Evolutionary conservation across 441 rosid species (phyloP), one percentile per base, ranked within the genome.

Genomic region (Geranium incanum): DNA sequence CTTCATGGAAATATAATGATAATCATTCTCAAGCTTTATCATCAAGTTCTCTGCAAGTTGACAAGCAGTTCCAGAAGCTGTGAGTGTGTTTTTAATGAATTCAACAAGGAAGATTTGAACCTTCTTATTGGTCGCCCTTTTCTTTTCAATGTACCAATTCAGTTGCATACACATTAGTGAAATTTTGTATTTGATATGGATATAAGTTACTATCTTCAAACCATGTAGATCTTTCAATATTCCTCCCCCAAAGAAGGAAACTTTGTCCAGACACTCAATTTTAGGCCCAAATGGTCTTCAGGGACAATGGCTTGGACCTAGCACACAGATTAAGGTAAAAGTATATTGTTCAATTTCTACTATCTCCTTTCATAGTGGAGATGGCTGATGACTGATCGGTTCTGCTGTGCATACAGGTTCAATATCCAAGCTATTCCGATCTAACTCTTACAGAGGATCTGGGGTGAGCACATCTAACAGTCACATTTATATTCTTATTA

Each of bases 181-280:
- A 55, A 15, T 4, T 15, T 55, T 55, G 59, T 55, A 13, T 55
- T 55, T 55, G 62, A 55, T 55, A 55, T 55, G 18, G 62, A 55
- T 55, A 5, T 55, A 15, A 55, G 52, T 68, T 8, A 19, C 41
- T 74, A 70, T 71, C 21, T 19, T 76, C 57, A 39, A 68, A 72
- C 68, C 74, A n/a, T 82, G 83, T 89, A 92, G 99, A 74, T 88
- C 96, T 77, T 67, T 92, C 74, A 82, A 84, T 78, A 73, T 84
- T 48, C 91, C 90, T 39, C 83, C 76, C 76, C 97, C 97, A 41
- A 92, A 89, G 78, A 80, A 89, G 82, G 99, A 89, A 76, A 92
- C 99, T 59, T 81, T 95, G 72, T 90, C 97, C 59, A 90, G 97
- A 78, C 99, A 95, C 86, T 90, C 97, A 66, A 78, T 95, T 75